Conservation (phyloP, 345 rosid species). For the Heritiera littoralis region DNA sequence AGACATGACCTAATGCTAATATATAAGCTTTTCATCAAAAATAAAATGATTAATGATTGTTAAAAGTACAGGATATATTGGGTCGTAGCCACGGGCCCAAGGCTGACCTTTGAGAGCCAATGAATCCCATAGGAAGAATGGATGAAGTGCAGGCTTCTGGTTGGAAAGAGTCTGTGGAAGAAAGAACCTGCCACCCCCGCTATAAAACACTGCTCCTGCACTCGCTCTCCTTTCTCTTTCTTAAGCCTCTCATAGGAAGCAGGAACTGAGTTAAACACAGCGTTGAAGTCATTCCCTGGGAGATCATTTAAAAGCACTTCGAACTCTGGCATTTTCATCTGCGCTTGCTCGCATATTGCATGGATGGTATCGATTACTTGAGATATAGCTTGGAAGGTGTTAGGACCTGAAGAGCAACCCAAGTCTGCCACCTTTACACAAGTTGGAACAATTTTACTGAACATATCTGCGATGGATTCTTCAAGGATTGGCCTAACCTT, state of each 20-base stretch:
- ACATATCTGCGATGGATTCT: conserved; percentile 47
- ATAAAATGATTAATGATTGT: too few species aligned
- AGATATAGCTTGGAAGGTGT: conserved; percentile 43
- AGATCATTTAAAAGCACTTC: conserved; percentile 64
- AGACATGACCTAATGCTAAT: too few species aligned
- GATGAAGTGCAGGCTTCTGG: conserved; percentile 55
- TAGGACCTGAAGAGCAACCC: conserved; percentile 86
- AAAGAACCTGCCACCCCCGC: conserved; percentile 33
- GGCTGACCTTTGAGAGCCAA: conserved; percentile 76
- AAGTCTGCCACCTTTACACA: conserved; percentile 67
- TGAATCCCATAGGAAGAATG: conserved; percentile 74
- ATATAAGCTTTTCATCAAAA: too few species aligned
- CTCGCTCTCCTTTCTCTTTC: conserved; percentile 25
- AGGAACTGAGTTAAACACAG: conserved; percentile 49
- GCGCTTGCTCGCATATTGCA: conserved; percentile 26
- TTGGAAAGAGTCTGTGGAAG: conserved; percentile 43
- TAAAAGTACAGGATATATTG: too few species aligned
- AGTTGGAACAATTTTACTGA: conserved; percentile 21
- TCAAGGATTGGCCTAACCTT: conserved; percentile 31
- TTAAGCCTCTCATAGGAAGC: conserved; percentile 38
- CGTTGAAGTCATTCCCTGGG: conserved; percentile 66
- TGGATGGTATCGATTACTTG: conserved; percentile 44
- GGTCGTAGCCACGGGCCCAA: too few species aligned
- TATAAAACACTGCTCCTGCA: neutral
- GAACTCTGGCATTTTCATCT: conserved; percentile 44